phyloP scores from a whole-genome alignment of 768 basidiomycete species.

The Pleurotus platypus region DNA sequence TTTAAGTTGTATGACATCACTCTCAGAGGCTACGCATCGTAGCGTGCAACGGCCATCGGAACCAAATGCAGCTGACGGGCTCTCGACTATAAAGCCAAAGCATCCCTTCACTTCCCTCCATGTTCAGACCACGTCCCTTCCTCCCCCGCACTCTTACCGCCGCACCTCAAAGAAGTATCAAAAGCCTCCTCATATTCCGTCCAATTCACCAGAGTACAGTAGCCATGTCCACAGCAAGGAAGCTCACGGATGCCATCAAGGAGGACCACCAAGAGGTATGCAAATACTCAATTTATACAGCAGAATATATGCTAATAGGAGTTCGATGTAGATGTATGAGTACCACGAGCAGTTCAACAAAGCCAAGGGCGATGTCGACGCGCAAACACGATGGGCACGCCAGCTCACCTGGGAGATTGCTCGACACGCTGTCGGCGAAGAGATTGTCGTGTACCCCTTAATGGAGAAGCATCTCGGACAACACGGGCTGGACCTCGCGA shows the following conservation, averaged over 20 bases:
- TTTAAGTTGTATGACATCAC: too few species aligned
- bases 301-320: too few species aligned
- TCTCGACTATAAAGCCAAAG: too few species aligned
- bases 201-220: neutral
- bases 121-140: too few species aligned
- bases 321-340: neutral
- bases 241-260: slow-evolving; percentile 40
- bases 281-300: neutral
- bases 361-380: slow-evolving; percentile 37
- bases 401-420: slow-evolving; percentile 62
- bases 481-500: slow-evolving; percentile 45
- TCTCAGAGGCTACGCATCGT: too few species aligned
- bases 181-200: neutral
- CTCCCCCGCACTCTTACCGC: too few species aligned
- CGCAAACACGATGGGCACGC: slow-evolving; percentile 49
- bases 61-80: too few species aligned
- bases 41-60: too few species aligned
- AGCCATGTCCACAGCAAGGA: slow-evolving; percentile 5
- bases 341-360: slow-evolving; percentile 46
- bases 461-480: slow-evolving; percentile 55
- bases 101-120: too few species aligned
- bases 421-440: slow-evolving; percentile 58
- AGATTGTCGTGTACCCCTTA: slow-evolving; percentile 61
- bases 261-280: slow-evolving; percentile 47
- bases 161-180: too few species aligned